Base-by-base conservation (phyloP, 2,329 filamentous ascomycete genomes). In the Exophiala sp. region DNA sequence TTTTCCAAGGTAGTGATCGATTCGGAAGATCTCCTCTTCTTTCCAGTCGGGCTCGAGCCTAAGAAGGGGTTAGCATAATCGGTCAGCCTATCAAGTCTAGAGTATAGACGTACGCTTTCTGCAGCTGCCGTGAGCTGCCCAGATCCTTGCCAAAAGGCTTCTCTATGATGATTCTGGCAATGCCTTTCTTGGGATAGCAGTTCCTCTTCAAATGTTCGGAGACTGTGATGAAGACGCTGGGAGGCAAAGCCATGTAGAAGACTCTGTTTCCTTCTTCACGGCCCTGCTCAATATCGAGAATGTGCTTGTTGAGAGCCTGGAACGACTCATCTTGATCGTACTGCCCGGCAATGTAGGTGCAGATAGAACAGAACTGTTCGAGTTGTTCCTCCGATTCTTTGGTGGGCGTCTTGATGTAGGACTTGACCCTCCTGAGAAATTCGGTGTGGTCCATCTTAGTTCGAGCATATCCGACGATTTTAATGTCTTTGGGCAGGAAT, bases 391-490 rank as follows among this genome's bases (percentile, higher is more conserved):
- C 90, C 62, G 94, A 83, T 63, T 97, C 93, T 77, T 95, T 95
- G 62, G 91, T 96, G 13, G 93, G 93, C 13, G 90, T 93, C 81
- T 98, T 97, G 77, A 98, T 98, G 76, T 96, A 94, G 54, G 89
- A 95, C 74, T 86, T 91, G 72, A 98, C 89, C 62, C 93, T 82
- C 73, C 85, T 87, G 67, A 97, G 79, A 76, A 87, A 97, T 71
- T 98, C 93, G 58, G 88, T 83, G 65, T 91, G 89, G 74, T 97
- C 90, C 93, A 98, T 98, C 79, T 96, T 96, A 63, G 93, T 98
- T 68, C 93, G 85, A 64, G 93, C 93, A 88, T 98, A 98, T 76
- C 93, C 93, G 65, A 98, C 83, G 68, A 98, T 96, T 72, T 83
- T 87, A 73, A 95, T 89, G 71, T 94, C 89, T 73, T 95, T 95